phyloP scores from a whole-genome alignment of 371 early-diverging fungal genomes.

The Vairimorpha ceranae region DNA sequence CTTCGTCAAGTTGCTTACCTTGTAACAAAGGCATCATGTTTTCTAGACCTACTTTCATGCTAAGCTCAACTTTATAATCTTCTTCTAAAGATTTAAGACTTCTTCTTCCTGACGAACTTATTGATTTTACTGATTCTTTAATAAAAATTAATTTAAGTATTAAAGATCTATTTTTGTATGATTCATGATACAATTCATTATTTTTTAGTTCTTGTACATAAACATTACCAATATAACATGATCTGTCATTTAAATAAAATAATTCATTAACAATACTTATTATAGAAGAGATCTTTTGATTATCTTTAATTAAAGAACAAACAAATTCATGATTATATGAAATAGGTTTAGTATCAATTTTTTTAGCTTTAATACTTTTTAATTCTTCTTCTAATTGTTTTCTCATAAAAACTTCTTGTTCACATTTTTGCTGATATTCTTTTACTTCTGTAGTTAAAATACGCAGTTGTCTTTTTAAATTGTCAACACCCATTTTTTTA shows the following conservation, averaged over 20 bases:
- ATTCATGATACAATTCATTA: slow-evolving; percentile 48
- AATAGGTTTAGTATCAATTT: neutral
- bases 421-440: slow-evolving; percentile 54
- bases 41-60: slow-evolving; percentile 58
- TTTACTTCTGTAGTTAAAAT: slow-evolving; percentile 42
- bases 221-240: slow-evolving; percentile 25
- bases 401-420: slow-evolving; percentile 37
- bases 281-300: neutral
- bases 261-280: slow-evolving; percentile 24
- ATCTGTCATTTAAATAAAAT: slow-evolving; percentile 13
- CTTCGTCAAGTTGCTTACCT: slow-evolving; percentile 43
- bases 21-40: slow-evolving; percentile 40
- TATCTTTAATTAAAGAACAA: slow-evolving; percentile 2
- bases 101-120: slow-evolving; percentile 39
- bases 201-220: slow-evolving; percentile 40
- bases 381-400: slow-evolving; percentile 47
- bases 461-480: slow-evolving; percentile 52
- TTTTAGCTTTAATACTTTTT: slow-evolving; percentile 19
- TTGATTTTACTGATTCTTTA: slow-evolving; percentile 34
- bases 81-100: slow-evolving; percentile 40
- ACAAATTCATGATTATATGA: slow-evolving; percentile 16
- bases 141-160: slow-evolving; percentile 53
- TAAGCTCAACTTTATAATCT: slow-evolving; percentile 56
- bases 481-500: slow-evolving; percentile 9
- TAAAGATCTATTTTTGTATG: slow-evolving; percentile 42